Percentiles rank a stretch among this genome's conserved stretches.
These are phyloP conservation scores for Pichia cabralensis DNA, from an alignment of 805 yeast genomes.

Conservation along the genomic window DNA sequence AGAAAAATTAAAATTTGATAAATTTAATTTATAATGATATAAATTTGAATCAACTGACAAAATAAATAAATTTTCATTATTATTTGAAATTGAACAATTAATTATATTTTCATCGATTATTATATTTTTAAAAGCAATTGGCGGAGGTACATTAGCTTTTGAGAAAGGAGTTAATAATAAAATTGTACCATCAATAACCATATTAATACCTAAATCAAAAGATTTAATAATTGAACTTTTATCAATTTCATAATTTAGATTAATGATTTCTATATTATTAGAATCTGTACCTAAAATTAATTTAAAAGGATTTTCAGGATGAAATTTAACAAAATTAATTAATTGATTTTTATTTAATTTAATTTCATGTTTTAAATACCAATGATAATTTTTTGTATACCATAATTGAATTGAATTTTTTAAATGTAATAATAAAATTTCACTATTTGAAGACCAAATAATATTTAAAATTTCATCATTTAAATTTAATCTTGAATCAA, in stretches of 20 bases:
- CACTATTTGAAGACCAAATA: slow-evolving; percentile 77
- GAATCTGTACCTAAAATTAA: slow-evolving; percentile 51
- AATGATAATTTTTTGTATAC: slow-evolving; percentile 88
- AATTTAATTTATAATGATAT: slow-evolving; percentile 41
- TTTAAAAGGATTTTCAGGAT: slow-evolving; percentile 79
- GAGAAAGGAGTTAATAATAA: slow-evolving; percentile 74
- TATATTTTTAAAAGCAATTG: slow-evolving; percentile 65
- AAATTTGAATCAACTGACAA: slow-evolving; percentile 38
- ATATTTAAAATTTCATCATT: slow-evolving; percentile 37
- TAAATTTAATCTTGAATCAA: slow-evolving; percentile 51
- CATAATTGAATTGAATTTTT: slow-evolving; percentile 66
- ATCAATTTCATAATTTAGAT: slow-evolving; percentile 51
- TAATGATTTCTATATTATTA: slow-evolving; percentile 47
- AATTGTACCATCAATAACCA: slow-evolving; percentile 70
- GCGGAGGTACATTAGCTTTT: slow-evolving; percentile 90
- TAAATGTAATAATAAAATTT: slow-evolving; percentile 62
- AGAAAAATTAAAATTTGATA: slow-evolving; percentile 34
- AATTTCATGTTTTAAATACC: slow-evolving; percentile 87
- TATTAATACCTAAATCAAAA: slow-evolving; percentile 63
- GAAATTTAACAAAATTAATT: slow-evolving; percentile 55
- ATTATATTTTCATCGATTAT: slow-evolving; percentile 43
- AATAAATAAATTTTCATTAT: slow-evolving; percentile 50
- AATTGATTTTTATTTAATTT: slow-evolving; percentile 23
- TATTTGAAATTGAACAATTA: slow-evolving; percentile 54
- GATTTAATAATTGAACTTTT: slow-evolving; percentile 66